Conservation (phyloP, 306 rosid genomes). For the Cucurbita ficifolia region DNA sequence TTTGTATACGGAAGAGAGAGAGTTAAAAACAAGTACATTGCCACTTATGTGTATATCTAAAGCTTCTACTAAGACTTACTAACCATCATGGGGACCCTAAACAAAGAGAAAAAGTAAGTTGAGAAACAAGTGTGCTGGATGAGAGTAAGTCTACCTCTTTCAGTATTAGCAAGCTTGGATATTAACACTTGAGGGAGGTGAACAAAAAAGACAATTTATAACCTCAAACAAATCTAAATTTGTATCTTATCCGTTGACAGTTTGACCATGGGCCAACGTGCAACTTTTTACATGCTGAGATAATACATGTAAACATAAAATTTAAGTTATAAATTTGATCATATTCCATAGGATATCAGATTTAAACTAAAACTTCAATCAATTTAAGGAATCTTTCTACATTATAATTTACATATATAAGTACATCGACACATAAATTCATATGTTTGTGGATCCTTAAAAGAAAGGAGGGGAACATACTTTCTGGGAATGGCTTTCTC, state of each 20-base stretch:
- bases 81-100: not conserved
- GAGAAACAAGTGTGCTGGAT: not conserved
- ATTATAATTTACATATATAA: not conserved
- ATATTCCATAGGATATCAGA: not conserved
- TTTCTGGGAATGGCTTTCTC: conserved; percentile 89
- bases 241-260: not conserved
- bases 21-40: too few species aligned
- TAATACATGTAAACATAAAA: not conserved
- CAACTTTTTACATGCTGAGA: not conserved
- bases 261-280: not conserved
- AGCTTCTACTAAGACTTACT: not conserved
- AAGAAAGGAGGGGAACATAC: conserved; percentile 19
- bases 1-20: too few species aligned
- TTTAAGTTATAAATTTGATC: not conserved
- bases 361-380: not conserved
- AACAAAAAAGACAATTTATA: not conserved
- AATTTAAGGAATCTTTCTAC: not conserved
- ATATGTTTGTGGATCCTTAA: not conserved
- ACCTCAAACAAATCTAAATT: not conserved
- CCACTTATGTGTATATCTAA: too few species aligned
- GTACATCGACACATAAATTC: not conserved
- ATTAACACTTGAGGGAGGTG: not conserved
- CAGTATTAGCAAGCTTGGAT: not conserved
- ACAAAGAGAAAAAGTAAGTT: not conserved
- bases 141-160: not conserved